These are phyloP conservation scores for Hippophae rhamnoides DNA, from an alignment of 306 rosid species.

Conservation along the genomic window DNA sequence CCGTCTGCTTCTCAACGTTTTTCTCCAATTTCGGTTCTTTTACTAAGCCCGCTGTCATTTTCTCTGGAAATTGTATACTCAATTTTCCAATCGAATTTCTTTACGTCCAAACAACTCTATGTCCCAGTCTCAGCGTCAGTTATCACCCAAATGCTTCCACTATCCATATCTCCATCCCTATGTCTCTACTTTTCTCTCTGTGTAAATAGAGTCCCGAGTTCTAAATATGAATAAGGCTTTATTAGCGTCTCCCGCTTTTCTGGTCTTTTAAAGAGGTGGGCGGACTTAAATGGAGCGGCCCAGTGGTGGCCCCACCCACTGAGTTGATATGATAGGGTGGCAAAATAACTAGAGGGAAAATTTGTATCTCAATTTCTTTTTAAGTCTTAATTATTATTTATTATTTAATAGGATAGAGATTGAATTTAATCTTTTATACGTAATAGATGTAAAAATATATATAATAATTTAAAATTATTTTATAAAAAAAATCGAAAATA, in stretches of 20 bases:
- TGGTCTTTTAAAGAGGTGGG: conserved; percentile 46
- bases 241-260: conserved; percentile 65
- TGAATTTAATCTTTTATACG: no score
- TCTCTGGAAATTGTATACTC: conserved; percentile 1
- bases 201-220: neutral
- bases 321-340: no score
- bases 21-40: conserved; percentile 69
- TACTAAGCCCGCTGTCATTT: conserved; percentile 52
- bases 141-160: neutral
- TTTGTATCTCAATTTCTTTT: no score
- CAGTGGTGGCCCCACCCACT: neutral
- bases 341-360: no score
- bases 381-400: no score
- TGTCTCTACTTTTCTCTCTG: conserved; percentile 8
- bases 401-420: no score
- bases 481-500: no score
- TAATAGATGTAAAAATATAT: no score
- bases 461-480: no score
- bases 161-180: conserved; percentile 9
- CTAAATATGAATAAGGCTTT: conserved; percentile 7
- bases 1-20: conserved; percentile 73
- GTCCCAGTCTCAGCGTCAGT: neutral
- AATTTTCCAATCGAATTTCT: neutral
- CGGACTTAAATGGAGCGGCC: conserved; percentile 8
- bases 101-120: neutral